Conservation (phyloP, 2,329 filamentous ascomycete species). For the Fusarium globosum region DNA sequence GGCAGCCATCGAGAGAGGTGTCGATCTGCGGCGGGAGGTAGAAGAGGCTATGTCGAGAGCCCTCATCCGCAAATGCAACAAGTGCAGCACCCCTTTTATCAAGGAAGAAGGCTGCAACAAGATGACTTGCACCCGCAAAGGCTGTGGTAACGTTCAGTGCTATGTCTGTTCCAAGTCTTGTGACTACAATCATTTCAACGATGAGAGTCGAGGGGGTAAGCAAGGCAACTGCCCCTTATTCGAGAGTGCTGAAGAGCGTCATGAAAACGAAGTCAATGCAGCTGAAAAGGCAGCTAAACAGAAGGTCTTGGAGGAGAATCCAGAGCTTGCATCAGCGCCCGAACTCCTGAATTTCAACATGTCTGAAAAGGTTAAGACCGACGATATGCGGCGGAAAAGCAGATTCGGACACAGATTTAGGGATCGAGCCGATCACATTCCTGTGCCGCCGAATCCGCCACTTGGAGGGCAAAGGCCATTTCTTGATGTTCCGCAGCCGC, state of each 20-base stretch:
- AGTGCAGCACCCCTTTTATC: slow-evolving; percentile 76
- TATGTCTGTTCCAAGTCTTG: slow-evolving; percentile 78
- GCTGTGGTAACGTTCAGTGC: slow-evolving; percentile 66
- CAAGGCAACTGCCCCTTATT: slow-evolving; percentile 73
- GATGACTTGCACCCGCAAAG: slow-evolving; percentile 73
- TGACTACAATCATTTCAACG: slow-evolving; percentile 78
- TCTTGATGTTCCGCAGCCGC: not conserved
- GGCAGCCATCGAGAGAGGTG: slow-evolving; percentile 66
- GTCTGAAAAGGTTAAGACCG: slow-evolving; percentile 62
- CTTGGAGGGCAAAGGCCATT: not conserved
- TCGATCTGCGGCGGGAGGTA: slow-evolving; percentile 72
- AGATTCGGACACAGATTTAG: not conserved
- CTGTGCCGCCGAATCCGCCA: not conserved
- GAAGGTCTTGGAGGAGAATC: slow-evolving; percentile 67
- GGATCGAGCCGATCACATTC: not conserved
- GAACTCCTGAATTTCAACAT: slow-evolving; percentile 69
- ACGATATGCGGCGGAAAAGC: slow-evolving; percentile 50
- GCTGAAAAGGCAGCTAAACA: slow-evolving; percentile 70
- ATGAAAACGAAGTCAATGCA: slow-evolving; percentile 70
- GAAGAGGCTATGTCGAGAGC: slow-evolving; percentile 89
- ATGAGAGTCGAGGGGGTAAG: slow-evolving; percentile 58
- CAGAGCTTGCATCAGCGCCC: slow-evolving; percentile 61
- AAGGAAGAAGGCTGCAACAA: slow-evolving; percentile 87
- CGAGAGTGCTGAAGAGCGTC: slow-evolving; percentile 69
- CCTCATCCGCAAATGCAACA: slow-evolving; percentile 80